Conservation (phyloP, 1,284 basidiomycete genomes). For the Coniferiporia sulphurascens region DNA sequence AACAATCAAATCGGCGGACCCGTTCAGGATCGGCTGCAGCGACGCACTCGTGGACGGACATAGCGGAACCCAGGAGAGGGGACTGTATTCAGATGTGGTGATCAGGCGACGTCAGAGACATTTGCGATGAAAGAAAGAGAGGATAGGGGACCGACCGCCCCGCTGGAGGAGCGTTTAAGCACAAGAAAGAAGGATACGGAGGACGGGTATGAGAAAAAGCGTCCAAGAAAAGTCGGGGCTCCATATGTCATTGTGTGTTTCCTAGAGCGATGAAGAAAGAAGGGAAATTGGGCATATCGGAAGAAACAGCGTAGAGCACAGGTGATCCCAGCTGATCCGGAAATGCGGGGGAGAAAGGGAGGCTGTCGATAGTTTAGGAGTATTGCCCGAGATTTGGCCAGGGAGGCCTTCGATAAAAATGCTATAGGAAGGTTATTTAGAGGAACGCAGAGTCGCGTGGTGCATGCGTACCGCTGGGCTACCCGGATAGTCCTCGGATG, state of each 20-base stretch:
- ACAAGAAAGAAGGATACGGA: not conserved
- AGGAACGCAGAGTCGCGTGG: not conserved
- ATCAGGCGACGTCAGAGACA: constrained; percentile 5
- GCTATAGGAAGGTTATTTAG: constrained; percentile 1
- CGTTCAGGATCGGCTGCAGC: not conserved
- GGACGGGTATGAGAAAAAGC: constrained; percentile 1
- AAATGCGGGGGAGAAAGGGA: not conserved
- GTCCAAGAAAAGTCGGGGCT: not conserved
- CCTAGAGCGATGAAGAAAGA: not conserved
- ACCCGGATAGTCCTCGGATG: constrained; percentile 4
- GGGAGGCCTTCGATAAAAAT: not conserved
- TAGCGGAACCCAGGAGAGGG: not conserved
- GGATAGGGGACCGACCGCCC: not conserved
- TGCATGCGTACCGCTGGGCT: not conserved
- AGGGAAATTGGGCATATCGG: not conserved
- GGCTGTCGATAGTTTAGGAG: not conserved
- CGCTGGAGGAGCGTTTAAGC: not conserved
- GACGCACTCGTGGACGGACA: not conserved
- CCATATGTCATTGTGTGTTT: not conserved
- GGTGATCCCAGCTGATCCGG: not conserved
- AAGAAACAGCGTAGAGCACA: not conserved
- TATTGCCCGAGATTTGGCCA: constrained; percentile 7
- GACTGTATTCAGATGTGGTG: not conserved
- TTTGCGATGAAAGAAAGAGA: not conserved
- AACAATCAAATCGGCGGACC: not conserved